Evolutionary conservation across 768 basidiomycete genomes (phyloP).

Genomic region (Lactarius tabidus): DNA sequence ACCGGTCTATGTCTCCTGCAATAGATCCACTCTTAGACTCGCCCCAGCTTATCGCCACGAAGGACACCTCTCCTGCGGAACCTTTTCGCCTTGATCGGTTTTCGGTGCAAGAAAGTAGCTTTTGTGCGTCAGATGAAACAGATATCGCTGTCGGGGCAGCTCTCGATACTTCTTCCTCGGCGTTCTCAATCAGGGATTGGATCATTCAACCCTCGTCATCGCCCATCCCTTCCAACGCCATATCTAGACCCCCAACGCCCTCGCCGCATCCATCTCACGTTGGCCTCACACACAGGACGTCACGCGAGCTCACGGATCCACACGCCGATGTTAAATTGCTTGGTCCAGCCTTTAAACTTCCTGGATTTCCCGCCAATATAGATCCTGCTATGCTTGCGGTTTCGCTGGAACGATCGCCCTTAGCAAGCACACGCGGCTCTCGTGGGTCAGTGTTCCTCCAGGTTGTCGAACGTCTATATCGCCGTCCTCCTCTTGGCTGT

Average conservation of each 20-base stretch:
- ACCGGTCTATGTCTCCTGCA: not conserved
- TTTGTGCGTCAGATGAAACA: not conserved
- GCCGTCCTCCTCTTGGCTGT: not conserved
- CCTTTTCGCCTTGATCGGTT: not conserved
- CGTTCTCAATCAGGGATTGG: slow-evolving; percentile 22
- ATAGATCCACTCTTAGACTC: slow-evolving; percentile 7
- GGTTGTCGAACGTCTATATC: slow-evolving; percentile 10
- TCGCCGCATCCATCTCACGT: not conserved
- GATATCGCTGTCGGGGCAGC: not conserved
- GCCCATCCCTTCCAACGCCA: slow-evolving; percentile 3
- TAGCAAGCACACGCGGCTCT: not conserved
- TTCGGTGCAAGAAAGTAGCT: not conserved
- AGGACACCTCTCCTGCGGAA: not conserved
- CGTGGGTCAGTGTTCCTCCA: not conserved
- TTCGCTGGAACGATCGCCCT: not conserved
- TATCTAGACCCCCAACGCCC: not conserved
- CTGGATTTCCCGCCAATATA: not conserved
- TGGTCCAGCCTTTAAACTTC: not conserved
- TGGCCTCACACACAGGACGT: not conserved
- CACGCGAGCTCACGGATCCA: not conserved
- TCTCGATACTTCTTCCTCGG: slow-evolving; percentile 13
- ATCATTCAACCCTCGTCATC: slow-evolving; percentile 16
- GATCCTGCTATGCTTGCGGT: not conserved
- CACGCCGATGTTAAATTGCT: not conserved
- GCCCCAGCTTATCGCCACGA: not conserved